Conservation (phyloP, 768 basidiomycete species). For the Paxillus ammoniavirescens region DNA sequence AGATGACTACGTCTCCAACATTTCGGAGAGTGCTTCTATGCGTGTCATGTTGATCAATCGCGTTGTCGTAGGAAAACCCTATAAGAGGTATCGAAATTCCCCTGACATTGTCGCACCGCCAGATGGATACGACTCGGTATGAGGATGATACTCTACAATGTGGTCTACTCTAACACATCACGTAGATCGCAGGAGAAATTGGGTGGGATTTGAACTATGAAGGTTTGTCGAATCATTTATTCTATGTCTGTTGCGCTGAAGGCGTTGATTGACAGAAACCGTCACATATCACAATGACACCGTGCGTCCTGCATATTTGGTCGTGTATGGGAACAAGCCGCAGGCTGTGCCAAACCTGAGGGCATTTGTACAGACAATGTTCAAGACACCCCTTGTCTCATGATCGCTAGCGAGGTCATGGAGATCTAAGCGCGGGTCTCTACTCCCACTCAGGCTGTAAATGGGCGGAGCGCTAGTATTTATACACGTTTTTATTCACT, state of each 20-base stretch:
- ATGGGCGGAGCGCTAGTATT: neutral
- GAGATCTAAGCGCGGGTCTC: neutral
- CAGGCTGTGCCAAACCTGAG: constrained; percentile 19
- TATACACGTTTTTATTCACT: constrained; percentile 6
- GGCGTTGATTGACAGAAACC: constrained; percentile 41
- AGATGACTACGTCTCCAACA: constrained; percentile 57
- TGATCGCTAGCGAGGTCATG: constrained; percentile 5
- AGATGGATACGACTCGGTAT: constrained; percentile 59
- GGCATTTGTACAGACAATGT: constrained; percentile 25
- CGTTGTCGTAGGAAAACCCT: constrained; percentile 62
- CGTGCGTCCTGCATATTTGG: constrained; percentile 61
- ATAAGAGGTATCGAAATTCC: constrained; percentile 48
- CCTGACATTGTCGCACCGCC: constrained; percentile 50
- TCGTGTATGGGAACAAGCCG: constrained; percentile 51
- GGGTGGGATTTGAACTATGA: constrained; percentile 65
- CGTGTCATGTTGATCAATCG: constrained; percentile 57
- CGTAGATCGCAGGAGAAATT: constrained; percentile 60
- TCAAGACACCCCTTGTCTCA: constrained; percentile 31
- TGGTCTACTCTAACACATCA: constrained; percentile 1
- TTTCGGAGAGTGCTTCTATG: constrained; percentile 38
- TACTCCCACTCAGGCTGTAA: neutral
- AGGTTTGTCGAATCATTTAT: constrained; percentile 18
- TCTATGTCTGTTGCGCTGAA: neutral
- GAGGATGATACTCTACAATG: constrained; percentile 7
- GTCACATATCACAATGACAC: constrained; percentile 68